Evolutionary conservation across 257 asterid genomes (phyloP).

Genomic region (Solanum piurae): DNA sequence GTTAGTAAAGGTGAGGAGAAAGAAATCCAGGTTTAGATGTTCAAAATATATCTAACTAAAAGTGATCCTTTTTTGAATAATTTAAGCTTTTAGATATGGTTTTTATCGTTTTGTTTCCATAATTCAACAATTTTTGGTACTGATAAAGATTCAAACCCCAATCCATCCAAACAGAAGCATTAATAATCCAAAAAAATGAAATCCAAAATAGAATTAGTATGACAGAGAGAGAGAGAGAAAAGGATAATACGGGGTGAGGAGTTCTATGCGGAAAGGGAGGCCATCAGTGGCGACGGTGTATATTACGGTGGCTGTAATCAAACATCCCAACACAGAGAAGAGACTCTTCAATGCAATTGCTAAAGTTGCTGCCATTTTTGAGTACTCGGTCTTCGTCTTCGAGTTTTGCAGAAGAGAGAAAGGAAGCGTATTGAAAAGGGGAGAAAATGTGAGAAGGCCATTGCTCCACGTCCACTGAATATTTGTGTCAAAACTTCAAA

Average conservation of each 20-base stretch:
- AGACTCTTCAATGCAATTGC: slow-evolving; percentile 38
- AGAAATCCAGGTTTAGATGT: not conserved
- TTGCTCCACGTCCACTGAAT: slow-evolving; percentile 23
- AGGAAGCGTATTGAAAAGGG: not conserved
- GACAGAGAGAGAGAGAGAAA: not conserved
- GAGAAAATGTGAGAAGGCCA: slow-evolving; percentile 20
- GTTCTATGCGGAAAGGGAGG: slow-evolving; percentile 61
- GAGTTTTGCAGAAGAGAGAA: not conserved
- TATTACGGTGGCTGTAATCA: slow-evolving; percentile 34
- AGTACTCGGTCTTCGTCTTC: not conserved
- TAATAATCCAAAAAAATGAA: not conserved
- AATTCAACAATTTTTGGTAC: not conserved
- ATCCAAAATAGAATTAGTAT: not conserved
- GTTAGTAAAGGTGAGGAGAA: not conserved
- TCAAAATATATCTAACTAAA: not conserved
- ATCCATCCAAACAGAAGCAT: not conserved
- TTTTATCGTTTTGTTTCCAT: not conserved
- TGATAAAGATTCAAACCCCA: not conserved
- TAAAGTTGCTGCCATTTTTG: slow-evolving; percentile 31
- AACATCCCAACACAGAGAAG: slow-evolving; percentile 50
- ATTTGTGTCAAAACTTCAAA: not conserved
- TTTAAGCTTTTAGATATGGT: not conserved
- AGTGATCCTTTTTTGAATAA: not conserved
- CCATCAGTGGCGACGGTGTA: slow-evolving; percentile 65
- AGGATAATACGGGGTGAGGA: slow-evolving; percentile 56